phyloP scores from a whole-genome alignment of 306 rosid genomes.

The Casuarina glauca region DNA sequence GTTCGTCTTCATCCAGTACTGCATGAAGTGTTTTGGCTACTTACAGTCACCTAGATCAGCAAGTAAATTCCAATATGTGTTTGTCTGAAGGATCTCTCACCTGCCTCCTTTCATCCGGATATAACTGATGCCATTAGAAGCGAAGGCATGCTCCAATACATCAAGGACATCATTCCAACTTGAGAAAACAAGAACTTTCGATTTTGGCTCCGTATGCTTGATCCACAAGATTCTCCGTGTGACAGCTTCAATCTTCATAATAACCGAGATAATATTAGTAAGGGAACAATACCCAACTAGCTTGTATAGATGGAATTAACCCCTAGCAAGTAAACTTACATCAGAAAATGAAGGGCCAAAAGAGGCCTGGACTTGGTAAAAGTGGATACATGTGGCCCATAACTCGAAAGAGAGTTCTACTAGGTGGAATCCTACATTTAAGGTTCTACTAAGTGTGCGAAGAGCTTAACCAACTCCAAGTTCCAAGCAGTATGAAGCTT shows the following conservation, averaged over 20 bases:
- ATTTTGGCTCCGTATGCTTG: conserved; percentile 67
- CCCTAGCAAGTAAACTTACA: too few species aligned
- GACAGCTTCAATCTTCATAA: conserved; percentile 81
- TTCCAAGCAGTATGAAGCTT: background rate
- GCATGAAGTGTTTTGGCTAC: background rate
- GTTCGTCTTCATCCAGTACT: background rate
- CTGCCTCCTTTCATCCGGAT: conserved; percentile 98
- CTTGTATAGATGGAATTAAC: background rate
- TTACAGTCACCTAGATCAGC: background rate
- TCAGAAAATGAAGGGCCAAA: too few species aligned
- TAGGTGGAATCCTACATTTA: conserved; percentile 23
- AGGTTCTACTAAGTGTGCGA: background rate
- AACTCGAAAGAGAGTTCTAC: conserved; percentile 6
- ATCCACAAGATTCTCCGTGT: conserved; percentile 86
- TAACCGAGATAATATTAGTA: conserved; percentile 21
- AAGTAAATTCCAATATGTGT: background rate
- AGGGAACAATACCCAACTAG: background rate
- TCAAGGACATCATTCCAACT: conserved; percentile 98
- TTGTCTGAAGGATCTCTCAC: conserved; percentile 34
- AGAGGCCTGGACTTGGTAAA: background rate
- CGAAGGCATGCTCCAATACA: conserved; percentile 86
- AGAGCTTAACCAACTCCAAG: background rate
- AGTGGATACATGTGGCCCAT: conserved; percentile 6
- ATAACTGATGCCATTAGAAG: conserved; percentile 58
- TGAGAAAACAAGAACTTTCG: conserved; percentile 86